Conservation (phyloP, 164 flowering plant genomes). For the Amborella trichopoda region DNA sequence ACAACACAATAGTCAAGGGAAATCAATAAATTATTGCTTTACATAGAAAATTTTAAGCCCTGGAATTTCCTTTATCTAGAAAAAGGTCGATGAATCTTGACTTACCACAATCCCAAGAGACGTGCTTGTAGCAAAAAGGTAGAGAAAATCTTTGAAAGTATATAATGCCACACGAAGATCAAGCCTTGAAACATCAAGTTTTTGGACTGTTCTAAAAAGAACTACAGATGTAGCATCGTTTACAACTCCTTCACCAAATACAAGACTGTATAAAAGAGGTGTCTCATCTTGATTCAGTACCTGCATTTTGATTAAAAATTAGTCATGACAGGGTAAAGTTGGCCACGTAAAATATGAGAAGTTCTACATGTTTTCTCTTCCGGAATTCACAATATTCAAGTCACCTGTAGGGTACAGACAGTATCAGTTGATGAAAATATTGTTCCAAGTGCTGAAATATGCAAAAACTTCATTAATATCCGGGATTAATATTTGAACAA, state of each 20-base stretch:
- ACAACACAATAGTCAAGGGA: background rate
- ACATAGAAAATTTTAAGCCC: background rate
- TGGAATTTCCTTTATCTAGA: background rate
- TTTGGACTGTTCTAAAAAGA: constrained; percentile 80
- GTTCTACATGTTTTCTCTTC: background rate
- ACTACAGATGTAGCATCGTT: constrained; percentile 92
- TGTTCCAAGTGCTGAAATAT: constrained; percentile 72
- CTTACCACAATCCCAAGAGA: constrained; percentile 58
- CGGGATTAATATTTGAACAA: no score
- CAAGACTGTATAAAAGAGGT: constrained; percentile 79
- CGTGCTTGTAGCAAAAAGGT: constrained; percentile 64
- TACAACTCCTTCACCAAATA: constrained; percentile 87
- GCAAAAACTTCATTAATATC: no score
- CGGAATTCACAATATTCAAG: no score
- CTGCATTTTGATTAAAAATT: constrained; percentile 18
- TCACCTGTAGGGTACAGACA: constrained; percentile 88
- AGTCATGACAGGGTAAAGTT: background rate
- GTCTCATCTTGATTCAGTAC: constrained; percentile 83
- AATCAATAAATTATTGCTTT: background rate
- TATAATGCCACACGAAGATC: constrained; percentile 27
- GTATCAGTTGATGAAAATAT: constrained; percentile 90
- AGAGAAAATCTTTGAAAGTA: constrained; percentile 47
- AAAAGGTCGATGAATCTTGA: constrained; percentile 1
- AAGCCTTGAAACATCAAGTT: constrained; percentile 44
- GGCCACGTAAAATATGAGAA: background rate